Conservation (phyloP, 768 basidiomycete species). For the Grammothele lineata region DNA sequence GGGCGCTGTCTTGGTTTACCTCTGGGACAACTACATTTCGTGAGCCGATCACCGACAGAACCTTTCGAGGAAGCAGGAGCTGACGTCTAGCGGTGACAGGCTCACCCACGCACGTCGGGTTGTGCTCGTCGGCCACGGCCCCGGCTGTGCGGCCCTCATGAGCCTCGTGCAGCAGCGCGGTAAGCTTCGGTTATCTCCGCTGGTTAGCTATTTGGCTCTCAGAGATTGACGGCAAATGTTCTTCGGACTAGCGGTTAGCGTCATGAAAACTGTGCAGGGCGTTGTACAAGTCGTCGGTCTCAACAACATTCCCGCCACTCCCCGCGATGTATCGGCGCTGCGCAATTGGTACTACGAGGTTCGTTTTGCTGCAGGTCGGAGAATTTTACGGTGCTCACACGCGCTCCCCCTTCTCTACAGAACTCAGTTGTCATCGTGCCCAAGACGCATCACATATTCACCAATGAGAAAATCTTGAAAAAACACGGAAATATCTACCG, state of each 20-base stretch:
- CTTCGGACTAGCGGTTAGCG: slow-evolving; percentile 36
- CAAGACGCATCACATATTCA: slow-evolving; percentile 48
- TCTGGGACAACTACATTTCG: slow-evolving; percentile 98
- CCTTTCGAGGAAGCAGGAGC: neutral
- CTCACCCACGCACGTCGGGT: slow-evolving; percentile 70
- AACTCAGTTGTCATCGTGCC: slow-evolving; percentile 72
- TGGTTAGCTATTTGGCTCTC: neutral
- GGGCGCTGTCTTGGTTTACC: slow-evolving; percentile 65
- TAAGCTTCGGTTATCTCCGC: slow-evolving; percentile 31
- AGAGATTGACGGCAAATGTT: neutral
- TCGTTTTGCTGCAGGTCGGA: neutral
- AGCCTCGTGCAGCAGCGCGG: slow-evolving; percentile 70
- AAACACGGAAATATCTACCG: slow-evolving; percentile 62
- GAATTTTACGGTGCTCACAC: no score
- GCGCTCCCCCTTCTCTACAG: slow-evolving; percentile 33
- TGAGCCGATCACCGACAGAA: slow-evolving; percentile 35
- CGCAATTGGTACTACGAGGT: slow-evolving; percentile 74
- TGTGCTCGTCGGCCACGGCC: slow-evolving; percentile 83
- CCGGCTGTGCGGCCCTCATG: slow-evolving; percentile 73
- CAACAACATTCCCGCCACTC: slow-evolving; percentile 48
- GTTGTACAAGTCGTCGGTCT: slow-evolving; percentile 79
- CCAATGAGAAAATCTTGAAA: slow-evolving; percentile 39
- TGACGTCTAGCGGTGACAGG: slow-evolving; percentile 33
- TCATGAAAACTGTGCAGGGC: slow-evolving; percentile 61
- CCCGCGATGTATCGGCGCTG: slow-evolving; percentile 52